Evolutionary conservation across 371 early-diverging fungal genomes (phyloP).

Genomic region (Rhizomucor pusillus): DNA sequence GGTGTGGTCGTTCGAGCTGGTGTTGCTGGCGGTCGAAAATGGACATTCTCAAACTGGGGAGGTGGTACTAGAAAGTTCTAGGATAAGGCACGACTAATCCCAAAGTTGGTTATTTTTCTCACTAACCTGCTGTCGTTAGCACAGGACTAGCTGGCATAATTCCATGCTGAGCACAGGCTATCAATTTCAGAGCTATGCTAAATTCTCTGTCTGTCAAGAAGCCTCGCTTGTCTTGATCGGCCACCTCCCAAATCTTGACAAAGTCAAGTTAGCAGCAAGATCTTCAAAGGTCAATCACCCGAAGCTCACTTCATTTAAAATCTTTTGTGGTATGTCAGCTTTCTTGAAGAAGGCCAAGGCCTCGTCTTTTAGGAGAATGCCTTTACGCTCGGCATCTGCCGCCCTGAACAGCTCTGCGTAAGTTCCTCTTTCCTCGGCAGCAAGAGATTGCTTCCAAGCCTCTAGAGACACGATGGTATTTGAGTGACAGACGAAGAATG

Average conservation of each 20-base stretch:
- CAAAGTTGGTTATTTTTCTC: slow-evolving; percentile 6
- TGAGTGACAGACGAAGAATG: too few relatives aligned
- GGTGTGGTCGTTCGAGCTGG: slow-evolving; percentile 7
- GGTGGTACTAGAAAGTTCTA: slow-evolving; percentile 27
- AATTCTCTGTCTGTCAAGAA: slow-evolving; percentile 73
- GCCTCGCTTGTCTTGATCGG: slow-evolving; percentile 78
- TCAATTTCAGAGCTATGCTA: slow-evolving; percentile 79
- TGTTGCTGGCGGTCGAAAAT: slow-evolving; percentile 12
- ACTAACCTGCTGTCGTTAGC: slow-evolving; percentile 36
- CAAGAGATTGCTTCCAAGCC: slow-evolving; percentile 37
- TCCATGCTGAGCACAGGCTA: slow-evolving; percentile 84
- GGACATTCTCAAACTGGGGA: slow-evolving; percentile 53
- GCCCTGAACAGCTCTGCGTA: slow-evolving; percentile 67
- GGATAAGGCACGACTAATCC: background rate
- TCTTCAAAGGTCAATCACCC: background rate
- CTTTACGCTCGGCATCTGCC: slow-evolving; percentile 67
- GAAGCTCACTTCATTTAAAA: slow-evolving; percentile 68
- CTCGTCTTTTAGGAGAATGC: slow-evolving; percentile 68
- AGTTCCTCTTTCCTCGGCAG: slow-evolving; percentile 61
- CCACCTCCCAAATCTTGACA: slow-evolving; percentile 77
- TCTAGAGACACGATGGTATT: too few relatives aligned
- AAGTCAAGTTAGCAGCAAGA: background rate
- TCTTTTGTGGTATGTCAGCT: slow-evolving; percentile 64
- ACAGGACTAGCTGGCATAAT: slow-evolving; percentile 36
- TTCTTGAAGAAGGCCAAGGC: slow-evolving; percentile 81